Conservation (phyloP, 2,329 filamentous ascomycete species). For the Byssochlamys sp. region DNA sequence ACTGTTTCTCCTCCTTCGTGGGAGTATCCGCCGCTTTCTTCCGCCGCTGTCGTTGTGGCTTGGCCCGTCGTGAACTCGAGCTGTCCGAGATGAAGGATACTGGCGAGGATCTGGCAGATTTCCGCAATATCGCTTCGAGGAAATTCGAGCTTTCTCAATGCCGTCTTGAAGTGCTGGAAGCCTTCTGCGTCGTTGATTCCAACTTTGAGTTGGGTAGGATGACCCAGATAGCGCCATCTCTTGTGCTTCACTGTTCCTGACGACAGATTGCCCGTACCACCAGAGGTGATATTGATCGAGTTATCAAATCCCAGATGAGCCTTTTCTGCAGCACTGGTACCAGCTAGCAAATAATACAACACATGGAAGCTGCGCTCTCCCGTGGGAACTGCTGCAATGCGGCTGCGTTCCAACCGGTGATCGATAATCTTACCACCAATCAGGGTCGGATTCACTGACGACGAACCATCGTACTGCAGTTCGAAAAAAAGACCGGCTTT, state of each 20-base stretch:
- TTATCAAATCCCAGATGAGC: conserved; percentile 63
- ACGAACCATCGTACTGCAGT: conserved; percentile 86
- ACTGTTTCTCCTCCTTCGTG: conserved; percentile 82
- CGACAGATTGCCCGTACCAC: conserved; percentile 41
- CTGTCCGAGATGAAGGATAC: conserved; percentile 94
- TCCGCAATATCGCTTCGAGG: conserved; percentile 87
- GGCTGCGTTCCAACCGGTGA: conserved; percentile 81
- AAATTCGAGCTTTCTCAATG: conserved; percentile 86
- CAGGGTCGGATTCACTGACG: conserved; percentile 71
- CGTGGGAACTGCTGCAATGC: conserved; percentile 83
- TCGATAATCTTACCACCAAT: conserved; percentile 92
- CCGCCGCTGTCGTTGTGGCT: conserved; percentile 65
- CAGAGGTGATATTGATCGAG: conserved; percentile 28
- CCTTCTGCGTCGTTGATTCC: conserved; percentile 93
- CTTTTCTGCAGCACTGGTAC: conserved; percentile 84
- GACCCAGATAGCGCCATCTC: conserved; percentile 90
- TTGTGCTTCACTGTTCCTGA: conserved; percentile 54
- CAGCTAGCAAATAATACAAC: conserved; percentile 86
- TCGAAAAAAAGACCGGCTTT: conserved; percentile 94
- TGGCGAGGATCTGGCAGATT: conserved; percentile 87
- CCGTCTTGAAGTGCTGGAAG: conserved; percentile 95
- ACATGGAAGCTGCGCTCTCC: conserved; percentile 95
- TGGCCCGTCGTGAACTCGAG: conserved; percentile 81
- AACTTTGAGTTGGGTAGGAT: conserved; percentile 92
- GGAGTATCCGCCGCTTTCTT: conserved; percentile 92